These are phyloP conservation scores for Plenodomus lindquistii DNA, from an alignment of 2,329 filamentous ascomycete species.

Conservation along the genomic window DNA sequence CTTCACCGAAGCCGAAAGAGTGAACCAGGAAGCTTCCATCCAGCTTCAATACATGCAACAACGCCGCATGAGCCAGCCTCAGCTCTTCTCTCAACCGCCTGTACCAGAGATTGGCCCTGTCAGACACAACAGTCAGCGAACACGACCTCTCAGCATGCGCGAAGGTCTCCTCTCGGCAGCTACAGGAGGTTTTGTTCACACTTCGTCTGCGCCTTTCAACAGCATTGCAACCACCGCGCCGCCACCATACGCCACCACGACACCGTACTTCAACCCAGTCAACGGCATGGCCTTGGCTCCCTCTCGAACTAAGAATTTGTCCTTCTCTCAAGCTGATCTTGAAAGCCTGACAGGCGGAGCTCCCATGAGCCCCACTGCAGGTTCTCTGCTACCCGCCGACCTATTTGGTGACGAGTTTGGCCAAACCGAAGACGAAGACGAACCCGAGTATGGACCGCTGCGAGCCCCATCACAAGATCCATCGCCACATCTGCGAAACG, in stretches of 20 bases:
- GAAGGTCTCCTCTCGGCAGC: slow-evolving; percentile 36
- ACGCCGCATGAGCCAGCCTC: slow-evolving; percentile 45
- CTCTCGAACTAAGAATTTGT: slow-evolving; percentile 25
- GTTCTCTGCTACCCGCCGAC: slow-evolving; percentile 72
- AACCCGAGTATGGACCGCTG: slow-evolving; percentile 33
- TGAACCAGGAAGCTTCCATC: slow-evolving; percentile 44
- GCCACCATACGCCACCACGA: slow-evolving; percentile 56
- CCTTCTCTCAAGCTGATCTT: slow-evolving; percentile 64
- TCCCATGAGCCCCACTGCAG: slow-evolving; percentile 76
- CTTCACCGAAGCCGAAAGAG: slow-evolving; percentile 43
- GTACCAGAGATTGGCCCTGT: slow-evolving; percentile 36
- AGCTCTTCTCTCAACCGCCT: slow-evolving; percentile 40
- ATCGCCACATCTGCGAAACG: slow-evolving; percentile 35
- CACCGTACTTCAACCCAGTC: slow-evolving; percentile 59
- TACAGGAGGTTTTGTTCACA: slow-evolving; percentile 40
- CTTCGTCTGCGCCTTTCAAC: slow-evolving; percentile 51
- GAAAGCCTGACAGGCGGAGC: slow-evolving; percentile 65
- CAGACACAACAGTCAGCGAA: slow-evolving; percentile 47
- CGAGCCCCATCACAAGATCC: slow-evolving; percentile 29
- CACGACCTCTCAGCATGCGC: slow-evolving; percentile 46
- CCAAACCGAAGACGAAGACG: slow-evolving; percentile 40
- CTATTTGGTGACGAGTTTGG: slow-evolving; percentile 68
- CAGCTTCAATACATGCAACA: slow-evolving; percentile 48
- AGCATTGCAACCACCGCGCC: slow-evolving; percentile 53
- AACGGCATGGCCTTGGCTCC: slow-evolving; percentile 63